Conservation (phyloP, 1,284 basidiomycete species). For the Coniferiporia sulphurascens region DNA sequence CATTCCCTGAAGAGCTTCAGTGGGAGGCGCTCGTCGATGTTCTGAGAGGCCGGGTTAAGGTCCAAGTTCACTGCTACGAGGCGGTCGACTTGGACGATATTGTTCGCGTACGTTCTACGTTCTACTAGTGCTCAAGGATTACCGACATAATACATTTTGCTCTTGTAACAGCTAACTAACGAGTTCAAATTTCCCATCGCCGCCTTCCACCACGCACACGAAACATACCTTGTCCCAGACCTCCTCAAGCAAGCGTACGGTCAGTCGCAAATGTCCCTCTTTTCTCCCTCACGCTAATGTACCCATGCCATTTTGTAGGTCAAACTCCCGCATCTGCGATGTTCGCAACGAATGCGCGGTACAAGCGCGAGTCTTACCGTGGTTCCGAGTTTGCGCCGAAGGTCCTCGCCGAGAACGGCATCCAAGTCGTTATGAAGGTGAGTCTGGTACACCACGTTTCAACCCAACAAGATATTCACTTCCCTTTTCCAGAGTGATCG, state of each 20-base stretch:
- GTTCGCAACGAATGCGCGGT: constrained; percentile 64
- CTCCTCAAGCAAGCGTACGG: constrained; percentile 71
- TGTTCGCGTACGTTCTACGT: constrained; percentile 47
- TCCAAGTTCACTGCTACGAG: constrained; percentile 80
- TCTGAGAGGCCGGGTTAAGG: constrained; percentile 72
- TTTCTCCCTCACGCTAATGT: too few relatives aligned
- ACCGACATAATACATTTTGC: neutral
- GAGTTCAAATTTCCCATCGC: constrained; percentile 76
- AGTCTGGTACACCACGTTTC: too few relatives aligned
- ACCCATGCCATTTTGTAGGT: too few relatives aligned
- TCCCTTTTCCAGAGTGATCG: constrained; percentile 51
- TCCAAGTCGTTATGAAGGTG: constrained; percentile 79
- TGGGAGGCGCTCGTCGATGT: constrained; percentile 88
- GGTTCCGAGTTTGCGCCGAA: constrained; percentile 83
- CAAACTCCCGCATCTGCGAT: constrained; percentile 66
- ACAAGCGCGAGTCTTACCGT: constrained; percentile 83
- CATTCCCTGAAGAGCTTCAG: constrained; percentile 75
- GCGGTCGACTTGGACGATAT: constrained; percentile 76
- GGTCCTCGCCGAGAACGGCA: constrained; percentile 69
- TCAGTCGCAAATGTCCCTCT: constrained; percentile 25
- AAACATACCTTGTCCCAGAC: constrained; percentile 74
- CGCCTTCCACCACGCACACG: constrained; percentile 80
- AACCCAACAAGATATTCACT: neutral
- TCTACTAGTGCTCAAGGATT: neutral
- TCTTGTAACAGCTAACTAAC: constrained; percentile 57